A percentile compares a stretch with the other conserved stretches of the same genome.
Conservation (phyloP, 2,329 filamentous ascomycete genomes). For the Fusarium sulawesiense region DNA sequence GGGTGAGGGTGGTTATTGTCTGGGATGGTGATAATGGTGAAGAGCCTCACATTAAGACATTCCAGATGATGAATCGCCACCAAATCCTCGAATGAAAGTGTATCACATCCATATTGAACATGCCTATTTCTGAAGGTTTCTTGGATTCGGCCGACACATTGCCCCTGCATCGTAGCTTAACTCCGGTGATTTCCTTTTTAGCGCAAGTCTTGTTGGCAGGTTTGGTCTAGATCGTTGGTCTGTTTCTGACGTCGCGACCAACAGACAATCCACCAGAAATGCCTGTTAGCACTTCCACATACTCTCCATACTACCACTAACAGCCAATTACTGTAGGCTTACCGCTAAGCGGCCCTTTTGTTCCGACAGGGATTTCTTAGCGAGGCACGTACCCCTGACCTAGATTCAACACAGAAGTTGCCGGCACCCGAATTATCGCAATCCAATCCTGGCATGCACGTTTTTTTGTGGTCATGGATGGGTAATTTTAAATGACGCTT, state of each 20-base stretch:
- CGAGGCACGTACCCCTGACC: constrained; percentile 17
- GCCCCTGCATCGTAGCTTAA: constrained; percentile 6
- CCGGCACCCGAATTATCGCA: neutral
- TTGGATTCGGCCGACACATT: neutral
- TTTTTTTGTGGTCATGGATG: constrained; percentile 3
- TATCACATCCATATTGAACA: too few species aligned
- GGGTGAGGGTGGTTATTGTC: neutral
- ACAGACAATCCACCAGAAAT: neutral
- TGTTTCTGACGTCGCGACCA: neutral
- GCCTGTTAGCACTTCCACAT: neutral
- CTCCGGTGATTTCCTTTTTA: constrained; percentile 37
- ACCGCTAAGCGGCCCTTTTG: constrained; percentile 32
- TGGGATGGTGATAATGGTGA: neutral
- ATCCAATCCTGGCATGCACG: neutral
- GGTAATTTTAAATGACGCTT: constrained; percentile 14
- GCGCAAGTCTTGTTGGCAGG: neutral
- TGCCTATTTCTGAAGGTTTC: too few species aligned
- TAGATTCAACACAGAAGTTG: constrained; percentile 26
- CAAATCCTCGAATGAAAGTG: too few species aligned
- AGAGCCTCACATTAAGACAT: neutral
- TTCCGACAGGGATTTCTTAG: constrained; percentile 7
- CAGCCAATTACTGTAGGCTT: neutral
- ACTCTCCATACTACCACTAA: neutral
- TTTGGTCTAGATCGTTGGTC: constrained; percentile 27
- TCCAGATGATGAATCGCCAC: too few species aligned